Conservation (phyloP, 2,329 filamentous ascomycete genomes). For the Fusarium transvaalense region DNA sequence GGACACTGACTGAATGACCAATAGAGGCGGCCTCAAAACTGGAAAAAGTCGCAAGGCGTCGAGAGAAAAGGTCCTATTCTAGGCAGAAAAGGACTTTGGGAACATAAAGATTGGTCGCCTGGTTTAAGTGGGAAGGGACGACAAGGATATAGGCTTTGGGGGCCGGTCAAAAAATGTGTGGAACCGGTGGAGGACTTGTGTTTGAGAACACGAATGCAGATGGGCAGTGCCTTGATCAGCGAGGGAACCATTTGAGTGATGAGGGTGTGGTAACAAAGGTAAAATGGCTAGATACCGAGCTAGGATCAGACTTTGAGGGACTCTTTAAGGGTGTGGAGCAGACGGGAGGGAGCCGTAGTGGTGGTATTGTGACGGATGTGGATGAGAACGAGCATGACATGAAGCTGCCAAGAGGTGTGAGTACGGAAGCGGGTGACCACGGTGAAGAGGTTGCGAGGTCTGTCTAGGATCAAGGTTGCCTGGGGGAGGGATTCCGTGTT, state of each 20-base stretch:
- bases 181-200: conserved; percentile 28
- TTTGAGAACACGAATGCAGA: conserved; percentile 30
- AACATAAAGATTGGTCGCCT: conserved; percentile 33
- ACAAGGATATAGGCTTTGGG: conserved; percentile 30
- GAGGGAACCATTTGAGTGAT: conserved; percentile 12
- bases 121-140: conserved; percentile 27
- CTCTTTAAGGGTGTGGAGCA: conserved; percentile 24
- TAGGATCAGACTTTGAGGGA: conserved; percentile 24
- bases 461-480: conserved; percentile 12
- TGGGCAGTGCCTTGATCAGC: conserved; percentile 29
- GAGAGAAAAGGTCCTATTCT: conserved; percentile 36
- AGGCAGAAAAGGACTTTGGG: conserved; percentile 40
- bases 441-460: conserved; percentile 33
- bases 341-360: conserved; percentile 34
- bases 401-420: conserved; percentile 30
- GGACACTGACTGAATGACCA: conserved; percentile 20
- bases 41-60: conserved; percentile 22
- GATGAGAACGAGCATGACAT: conserved; percentile 20
- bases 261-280: conserved; percentile 19
- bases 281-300: conserved; percentile 19
- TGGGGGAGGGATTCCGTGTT: conserved; percentile 19
- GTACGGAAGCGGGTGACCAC: conserved; percentile 36
- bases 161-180: conserved; percentile 20
- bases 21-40: conserved; percentile 29
- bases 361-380: conserved; percentile 34